Evolutionary conservation across 768 basidiomycete species (phyloP).

Genomic region (Hemileccinum rubropunctum): DNA sequence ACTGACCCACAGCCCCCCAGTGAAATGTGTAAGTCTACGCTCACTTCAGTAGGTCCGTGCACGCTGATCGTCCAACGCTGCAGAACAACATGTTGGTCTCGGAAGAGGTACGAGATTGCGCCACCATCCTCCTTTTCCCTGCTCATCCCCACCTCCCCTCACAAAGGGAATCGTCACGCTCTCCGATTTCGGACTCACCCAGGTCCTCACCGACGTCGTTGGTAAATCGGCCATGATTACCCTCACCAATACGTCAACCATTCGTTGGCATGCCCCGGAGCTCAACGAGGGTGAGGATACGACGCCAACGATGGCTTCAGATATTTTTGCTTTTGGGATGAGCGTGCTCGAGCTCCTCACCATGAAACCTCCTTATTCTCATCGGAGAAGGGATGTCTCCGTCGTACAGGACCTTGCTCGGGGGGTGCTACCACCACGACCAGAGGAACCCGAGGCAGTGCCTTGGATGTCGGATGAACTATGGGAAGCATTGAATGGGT

Average conservation of each 20-base stretch:
- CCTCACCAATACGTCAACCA: conserved; percentile 43
- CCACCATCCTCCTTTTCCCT: not conserved
- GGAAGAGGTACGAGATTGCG: conserved; percentile 34
- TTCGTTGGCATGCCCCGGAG: conserved; percentile 64
- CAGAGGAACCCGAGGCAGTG: conserved; percentile 31
- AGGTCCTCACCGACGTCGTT: conserved; percentile 56
- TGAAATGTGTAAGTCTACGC: conserved; percentile 53
- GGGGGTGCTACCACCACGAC: conserved; percentile 42
- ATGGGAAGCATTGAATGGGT: conserved; percentile 45
- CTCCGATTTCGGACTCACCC: conserved; percentile 65
- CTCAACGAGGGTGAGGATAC: conserved; percentile 43
- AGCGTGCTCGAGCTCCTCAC: conserved; percentile 57
- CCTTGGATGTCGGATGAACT: conserved; percentile 45
- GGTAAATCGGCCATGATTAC: conserved; percentile 46
- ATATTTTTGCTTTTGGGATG: conserved; percentile 62
- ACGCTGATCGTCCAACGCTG: conserved; percentile 2
- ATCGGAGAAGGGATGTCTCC: conserved; percentile 47
- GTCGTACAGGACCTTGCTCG: conserved; percentile 46
- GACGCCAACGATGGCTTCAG: conserved; percentile 45
- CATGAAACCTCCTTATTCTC: conserved; percentile 46
- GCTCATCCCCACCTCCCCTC: not conserved
- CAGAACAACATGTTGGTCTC: conserved; percentile 62
- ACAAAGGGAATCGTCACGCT: conserved; percentile 51
- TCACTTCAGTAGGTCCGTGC: not conserved
- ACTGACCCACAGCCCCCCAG: conserved; percentile 29